phyloP scores from a whole-genome alignment of 768 basidiomycete species.

The Candolleomyces eurysporus region DNA sequence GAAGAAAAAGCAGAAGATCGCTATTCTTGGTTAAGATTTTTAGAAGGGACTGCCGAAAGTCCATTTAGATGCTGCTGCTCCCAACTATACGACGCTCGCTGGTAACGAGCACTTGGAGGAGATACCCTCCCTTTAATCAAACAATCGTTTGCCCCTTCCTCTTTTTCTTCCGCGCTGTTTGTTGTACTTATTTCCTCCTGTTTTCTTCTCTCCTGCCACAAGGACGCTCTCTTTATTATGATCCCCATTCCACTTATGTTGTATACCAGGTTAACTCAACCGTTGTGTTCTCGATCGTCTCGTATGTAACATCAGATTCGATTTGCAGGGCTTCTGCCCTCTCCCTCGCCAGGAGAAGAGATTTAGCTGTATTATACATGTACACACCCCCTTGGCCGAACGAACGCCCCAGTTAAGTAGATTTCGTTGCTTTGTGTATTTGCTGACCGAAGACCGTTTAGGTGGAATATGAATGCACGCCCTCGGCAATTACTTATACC shows the following conservation, averaged over 20 bases:
- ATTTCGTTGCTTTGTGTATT: too few relatives aligned
- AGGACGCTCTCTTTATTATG: too few relatives aligned
- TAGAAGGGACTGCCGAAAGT: neutral
- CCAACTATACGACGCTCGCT: too few relatives aligned
- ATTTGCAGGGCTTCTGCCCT: neutral
- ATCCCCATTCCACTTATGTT: neutral
- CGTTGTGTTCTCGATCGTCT: neutral
- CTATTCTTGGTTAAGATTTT: conserved; percentile 57
- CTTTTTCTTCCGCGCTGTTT: conserved; percentile 4
- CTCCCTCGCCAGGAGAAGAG: too few relatives aligned
- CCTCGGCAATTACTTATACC: too few relatives aligned
- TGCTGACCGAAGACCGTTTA: too few relatives aligned
- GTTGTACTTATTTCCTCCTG: conserved; percentile 1
- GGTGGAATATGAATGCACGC: too few relatives aligned
- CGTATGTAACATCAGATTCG: conserved; percentile 1
- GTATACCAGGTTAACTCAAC: conserved; percentile 1
- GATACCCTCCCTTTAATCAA: conserved; percentile 1
- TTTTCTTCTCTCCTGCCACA: neutral
- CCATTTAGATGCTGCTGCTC: neutral
- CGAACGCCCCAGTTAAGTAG: too few relatives aligned
- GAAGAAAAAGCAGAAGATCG: conserved; percentile 77
- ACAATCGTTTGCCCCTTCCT: neutral
- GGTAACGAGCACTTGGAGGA: conserved; percentile 3
- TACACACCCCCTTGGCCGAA: too few relatives aligned
- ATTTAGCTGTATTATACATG: too few relatives aligned